Base-by-base conservation (phyloP, 768 basidiomycete species). In the Coprinellus micaceus region DNA sequence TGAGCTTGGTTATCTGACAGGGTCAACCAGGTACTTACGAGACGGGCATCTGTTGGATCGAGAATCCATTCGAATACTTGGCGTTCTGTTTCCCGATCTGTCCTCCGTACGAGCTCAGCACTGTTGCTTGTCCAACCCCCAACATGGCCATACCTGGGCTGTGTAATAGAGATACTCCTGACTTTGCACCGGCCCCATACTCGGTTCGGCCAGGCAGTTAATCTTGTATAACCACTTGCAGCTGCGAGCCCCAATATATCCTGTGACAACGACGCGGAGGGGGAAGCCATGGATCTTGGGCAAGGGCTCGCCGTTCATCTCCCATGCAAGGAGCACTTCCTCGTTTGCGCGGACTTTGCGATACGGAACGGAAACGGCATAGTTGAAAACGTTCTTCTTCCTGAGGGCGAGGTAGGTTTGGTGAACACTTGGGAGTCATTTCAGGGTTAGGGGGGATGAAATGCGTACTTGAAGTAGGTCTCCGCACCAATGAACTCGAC, bases 401-500 rank as follows among this genome's bases (percentile, higher is more conserved):
- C 72, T 73, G 54, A 2, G 37, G 17, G n/a, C n/a, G 11, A 17
- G 24, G 44, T 12, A 29, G 53, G 12, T 12, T 26, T 7, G 22
- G n/a, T 40, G 13, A 28, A 1, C 46, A 17, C 52, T 4, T 45
- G 15, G 39, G 44, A 24, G 33, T 22, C 25, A 10, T 46, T 26
- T 28, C 11, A 21, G 33, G 21, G 25, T 13, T 26, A 24, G 40
- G 30, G 30, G 47, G 17, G 26, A 55, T 22, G 41, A 47, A 28
- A 26, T 5, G 30, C 70, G 37, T 37, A 77, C 80, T 80, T 79
- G 71, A 81, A 81, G 63, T 82, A 82, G 1, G 81, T 82, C 58
- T 83, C 81, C 5, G 80, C 81, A 22, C 81, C 81, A 57, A 82
- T 75, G 64, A 82, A 79, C 63, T 83, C 81, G 60, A 82, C 68